A percentile compares a stretch with the other conserved stretches of the same genome.
phyloP scores from a whole-genome alignment of 2,329 filamentous ascomycete genomes.

The Gyromitra esculenta region DNA sequence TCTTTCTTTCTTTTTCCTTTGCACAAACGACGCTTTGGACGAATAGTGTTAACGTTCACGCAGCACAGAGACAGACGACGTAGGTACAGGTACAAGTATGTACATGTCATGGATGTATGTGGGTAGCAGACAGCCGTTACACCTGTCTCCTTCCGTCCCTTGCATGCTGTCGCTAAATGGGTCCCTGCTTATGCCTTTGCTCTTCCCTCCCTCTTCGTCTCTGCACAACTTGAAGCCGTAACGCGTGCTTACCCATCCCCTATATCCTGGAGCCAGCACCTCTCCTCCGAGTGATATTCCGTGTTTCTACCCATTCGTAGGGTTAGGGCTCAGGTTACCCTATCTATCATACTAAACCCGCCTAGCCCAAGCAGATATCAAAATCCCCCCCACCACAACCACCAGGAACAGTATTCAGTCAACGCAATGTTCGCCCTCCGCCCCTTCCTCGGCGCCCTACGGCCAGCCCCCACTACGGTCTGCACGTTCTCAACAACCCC shows the following conservation, averaged over 20 bases:
- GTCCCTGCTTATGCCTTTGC: no score
- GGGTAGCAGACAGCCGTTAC: neutral
- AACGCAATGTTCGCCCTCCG: conserved; percentile 57
- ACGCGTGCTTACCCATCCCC: neutral
- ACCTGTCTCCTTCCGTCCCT: neutral
- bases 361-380: neutral
- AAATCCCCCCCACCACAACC: conserved; percentile 56
- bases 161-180: neutral
- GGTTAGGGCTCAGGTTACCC: conserved; percentile 16
- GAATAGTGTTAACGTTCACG: neutral
- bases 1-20: no score
- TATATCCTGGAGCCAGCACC: neutral
- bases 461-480: conserved; percentile 54
- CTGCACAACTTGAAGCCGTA: no score
- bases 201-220: no score
- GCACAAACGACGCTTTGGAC: neutral
- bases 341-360: no score
- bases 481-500: conserved; percentile 53
- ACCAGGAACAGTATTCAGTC: conserved; percentile 56
- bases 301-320: conserved; percentile 1
- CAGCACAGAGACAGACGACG: neutral
- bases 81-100: no score
- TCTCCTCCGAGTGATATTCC: conserved; percentile 22
- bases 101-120: no score
- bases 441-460: conserved; percentile 60